Conservation (phyloP, 208 protist species). For the Leishmania guyanensis region DNA sequence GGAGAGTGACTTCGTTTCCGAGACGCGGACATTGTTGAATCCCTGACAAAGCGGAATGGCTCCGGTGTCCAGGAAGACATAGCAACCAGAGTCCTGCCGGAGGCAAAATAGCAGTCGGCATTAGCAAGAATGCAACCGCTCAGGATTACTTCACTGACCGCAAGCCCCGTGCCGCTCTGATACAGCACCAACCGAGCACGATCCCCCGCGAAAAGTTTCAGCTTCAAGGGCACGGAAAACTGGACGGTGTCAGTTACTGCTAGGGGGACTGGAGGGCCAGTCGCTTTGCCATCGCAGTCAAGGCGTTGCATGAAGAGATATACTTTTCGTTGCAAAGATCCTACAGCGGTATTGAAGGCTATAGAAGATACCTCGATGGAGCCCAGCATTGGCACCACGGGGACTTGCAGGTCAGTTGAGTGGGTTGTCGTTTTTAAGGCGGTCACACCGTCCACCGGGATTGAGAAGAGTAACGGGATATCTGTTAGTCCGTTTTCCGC, state of each 20-base stretch:
- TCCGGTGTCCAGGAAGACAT: slow-evolving; percentile 23
- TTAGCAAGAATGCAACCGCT: slow-evolving; percentile 18
- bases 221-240: neutral
- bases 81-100: neutral
- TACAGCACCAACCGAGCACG: slow-evolving; percentile 15
- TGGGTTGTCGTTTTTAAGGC: slow-evolving; percentile 6
- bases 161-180: slow-evolving; percentile 1
- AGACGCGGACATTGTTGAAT: neutral
- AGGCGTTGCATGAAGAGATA: slow-evolving; percentile 23
- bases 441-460: slow-evolving; percentile 1
- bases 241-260: slow-evolving; percentile 13
- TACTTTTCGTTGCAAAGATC: slow-evolving; percentile 5
- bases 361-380: slow-evolving; percentile 23
- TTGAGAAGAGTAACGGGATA: slow-evolving; percentile 19
- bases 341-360: neutral
- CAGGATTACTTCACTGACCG: slow-evolving; percentile 15
- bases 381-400: slow-evolving; percentile 2
- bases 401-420: slow-evolving; percentile 18
- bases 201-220: slow-evolving; percentile 20
- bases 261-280: slow-evolving; percentile 16
- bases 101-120: neutral
- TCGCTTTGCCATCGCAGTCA: slow-evolving; percentile 3
- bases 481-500: slow-evolving; percentile 7
- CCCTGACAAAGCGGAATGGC: slow-evolving; percentile 2
- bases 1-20: slow-evolving; percentile 26